A percentile compares a stretch with the other conserved stretches of the same genome.
phyloP scores from a whole-genome alignment of 768 basidiomycete genomes.

The Mycena chlorophos region DNA sequence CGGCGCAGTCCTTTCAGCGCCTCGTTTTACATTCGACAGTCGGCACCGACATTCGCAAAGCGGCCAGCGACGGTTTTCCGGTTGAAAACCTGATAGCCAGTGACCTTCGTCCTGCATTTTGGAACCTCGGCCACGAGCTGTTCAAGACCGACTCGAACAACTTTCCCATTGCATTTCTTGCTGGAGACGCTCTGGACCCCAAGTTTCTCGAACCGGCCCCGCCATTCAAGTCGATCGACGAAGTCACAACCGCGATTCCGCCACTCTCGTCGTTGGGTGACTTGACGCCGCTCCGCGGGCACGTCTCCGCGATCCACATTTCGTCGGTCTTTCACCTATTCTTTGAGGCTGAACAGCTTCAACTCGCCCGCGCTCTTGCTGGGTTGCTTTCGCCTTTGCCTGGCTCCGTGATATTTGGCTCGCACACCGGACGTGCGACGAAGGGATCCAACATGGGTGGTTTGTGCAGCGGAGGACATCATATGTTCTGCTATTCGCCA shows the following conservation, averaged over 20 bases:
- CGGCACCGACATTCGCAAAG: constrained; percentile 43
- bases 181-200: constrained; percentile 55
- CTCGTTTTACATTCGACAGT: constrained; percentile 32
- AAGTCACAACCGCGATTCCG: constrained; percentile 21
- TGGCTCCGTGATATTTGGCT: constrained; percentile 38
- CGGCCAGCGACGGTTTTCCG: constrained; percentile 42
- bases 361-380: constrained; percentile 32
- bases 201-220: constrained; percentile 39
- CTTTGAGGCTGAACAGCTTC: constrained; percentile 31
- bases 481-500: constrained; percentile 42
- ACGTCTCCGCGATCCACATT: constrained; percentile 47
- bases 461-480: constrained; percentile 6
- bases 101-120: constrained; percentile 45
- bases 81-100: constrained; percentile 37
- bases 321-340: constrained; percentile 42
- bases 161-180: constrained; percentile 56
- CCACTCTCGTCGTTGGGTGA: constrained; percentile 34
- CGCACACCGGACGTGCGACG: constrained; percentile 36
- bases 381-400: constrained; percentile 34
- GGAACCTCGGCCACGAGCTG: constrained; percentile 62
- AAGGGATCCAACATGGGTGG: constrained; percentile 29
- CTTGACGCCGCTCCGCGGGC: constrained; percentile 48
- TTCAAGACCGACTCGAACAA: constrained; percentile 53
- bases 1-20: not conserved
- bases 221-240: constrained; percentile 21